phyloP scores from a whole-genome alignment of 2,329 filamentous ascomycete species.

The Apiospora hydei region DNA sequence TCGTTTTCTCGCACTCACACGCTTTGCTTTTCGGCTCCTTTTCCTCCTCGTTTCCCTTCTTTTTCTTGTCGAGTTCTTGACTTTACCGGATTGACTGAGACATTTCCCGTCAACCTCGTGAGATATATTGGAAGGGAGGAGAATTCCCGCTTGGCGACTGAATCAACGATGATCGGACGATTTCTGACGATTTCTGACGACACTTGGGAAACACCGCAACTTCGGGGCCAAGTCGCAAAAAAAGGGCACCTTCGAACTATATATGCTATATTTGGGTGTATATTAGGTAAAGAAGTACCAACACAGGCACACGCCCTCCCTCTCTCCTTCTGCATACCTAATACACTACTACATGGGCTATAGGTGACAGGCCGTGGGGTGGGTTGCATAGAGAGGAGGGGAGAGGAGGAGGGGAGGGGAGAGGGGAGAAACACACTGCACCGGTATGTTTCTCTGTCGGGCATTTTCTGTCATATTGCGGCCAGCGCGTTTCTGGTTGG shows the following conservation, averaged over 20 bases:
- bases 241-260: not conserved
- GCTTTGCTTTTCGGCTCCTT: not conserved
- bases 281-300: not conserved
- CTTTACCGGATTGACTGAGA: not conserved
- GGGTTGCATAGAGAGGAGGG: not conserved
- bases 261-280: not conserved
- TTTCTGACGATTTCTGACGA: not conserved
- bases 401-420: not conserved
- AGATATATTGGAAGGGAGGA: slow-evolving; percentile 9
- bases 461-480: not conserved
- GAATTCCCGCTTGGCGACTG: not conserved
- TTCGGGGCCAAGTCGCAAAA: not conserved
- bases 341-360: not conserved
- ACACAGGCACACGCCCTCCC: not conserved
- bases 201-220: not conserved
- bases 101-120: not conserved
- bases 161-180: slow-evolving; percentile 1
- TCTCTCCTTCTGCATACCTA: not conserved
- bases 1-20: not conserved
- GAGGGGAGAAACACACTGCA: not conserved
- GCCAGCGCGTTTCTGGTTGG: not conserved
- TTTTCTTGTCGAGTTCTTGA: not conserved
- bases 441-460: not conserved
- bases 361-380: not conserved
- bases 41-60: not conserved